phyloP scores from a whole-genome alignment of 2,329 filamentous ascomycete genomes.

The Ophiocordyceps camponoti-saundersi region DNA sequence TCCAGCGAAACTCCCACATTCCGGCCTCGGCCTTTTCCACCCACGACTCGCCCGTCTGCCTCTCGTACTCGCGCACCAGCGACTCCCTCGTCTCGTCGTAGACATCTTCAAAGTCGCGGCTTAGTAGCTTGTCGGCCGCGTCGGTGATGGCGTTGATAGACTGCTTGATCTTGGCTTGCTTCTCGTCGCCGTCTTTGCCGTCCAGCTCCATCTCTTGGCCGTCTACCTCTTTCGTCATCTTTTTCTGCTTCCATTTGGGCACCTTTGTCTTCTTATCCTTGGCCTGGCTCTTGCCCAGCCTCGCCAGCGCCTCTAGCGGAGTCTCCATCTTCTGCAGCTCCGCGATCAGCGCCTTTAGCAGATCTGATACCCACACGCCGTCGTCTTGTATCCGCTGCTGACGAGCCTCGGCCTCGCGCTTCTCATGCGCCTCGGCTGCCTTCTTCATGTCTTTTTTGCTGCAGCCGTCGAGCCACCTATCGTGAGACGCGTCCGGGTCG shows the following conservation, averaged over 20 bases:
- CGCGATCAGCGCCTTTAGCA: slow-evolving; percentile 56
- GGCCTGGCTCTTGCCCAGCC: slow-evolving; percentile 53
- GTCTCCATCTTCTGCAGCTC: slow-evolving; percentile 70
- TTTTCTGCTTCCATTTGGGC: slow-evolving; percentile 56
- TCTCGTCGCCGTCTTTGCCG: slow-evolving; percentile 39
- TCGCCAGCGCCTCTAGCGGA: slow-evolving; percentile 68
- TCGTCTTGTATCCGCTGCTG: slow-evolving; percentile 60
- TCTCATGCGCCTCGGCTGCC: slow-evolving; percentile 75
- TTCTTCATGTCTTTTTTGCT: slow-evolving; percentile 87
- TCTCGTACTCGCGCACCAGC: slow-evolving; percentile 65
- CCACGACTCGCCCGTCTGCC: slow-evolving; percentile 83
- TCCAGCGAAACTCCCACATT: slow-evolving; percentile 84
- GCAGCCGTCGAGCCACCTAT: slow-evolving; percentile 81
- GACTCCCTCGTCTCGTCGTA: slow-evolving; percentile 80
- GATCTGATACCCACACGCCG: slow-evolving; percentile 51
- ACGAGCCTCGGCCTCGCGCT: slow-evolving; percentile 60
- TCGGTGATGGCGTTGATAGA: slow-evolving; percentile 73
- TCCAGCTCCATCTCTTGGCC: slow-evolving; percentile 54
- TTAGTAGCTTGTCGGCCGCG: slow-evolving; percentile 73
- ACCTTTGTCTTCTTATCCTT: slow-evolving; percentile 33
- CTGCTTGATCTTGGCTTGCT: slow-evolving; percentile 49
- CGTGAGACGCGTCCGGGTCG: slow-evolving; percentile 81
- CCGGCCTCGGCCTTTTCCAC: slow-evolving; percentile 16
- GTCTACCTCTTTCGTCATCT: slow-evolving; percentile 35
- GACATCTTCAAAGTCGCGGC: slow-evolving; percentile 70